phyloP scores from a whole-genome alignment of 805 yeast species.

The Kuraishia ogatae region DNA sequence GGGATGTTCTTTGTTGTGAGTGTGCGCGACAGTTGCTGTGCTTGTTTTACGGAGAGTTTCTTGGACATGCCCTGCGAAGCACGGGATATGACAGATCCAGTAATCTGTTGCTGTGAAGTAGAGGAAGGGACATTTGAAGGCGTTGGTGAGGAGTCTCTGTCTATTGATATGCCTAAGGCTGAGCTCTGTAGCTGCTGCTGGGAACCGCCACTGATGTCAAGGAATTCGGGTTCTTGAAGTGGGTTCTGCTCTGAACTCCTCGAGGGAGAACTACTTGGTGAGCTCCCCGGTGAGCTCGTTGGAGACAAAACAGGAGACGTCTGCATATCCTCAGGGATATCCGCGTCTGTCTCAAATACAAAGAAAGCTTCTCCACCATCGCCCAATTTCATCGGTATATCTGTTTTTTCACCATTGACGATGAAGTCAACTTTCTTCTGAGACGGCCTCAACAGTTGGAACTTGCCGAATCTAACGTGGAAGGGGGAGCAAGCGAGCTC shows the following conservation, averaged over 20 bases:
- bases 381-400: constrained; percentile 91
- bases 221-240: constrained; percentile 40
- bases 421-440: constrained; percentile 88
- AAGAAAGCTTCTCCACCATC: constrained; percentile 98
- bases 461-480: constrained; percentile 93
- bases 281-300: constrained; percentile 48
- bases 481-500: constrained; percentile 80
- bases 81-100: constrained; percentile 8
- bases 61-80: not conserved
- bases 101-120: not conserved
- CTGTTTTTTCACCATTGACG: constrained; percentile 74
- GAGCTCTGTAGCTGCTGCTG: not conserved
- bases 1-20: constrained; percentile 74
- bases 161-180: not conserved
- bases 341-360: constrained; percentile 77
- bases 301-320: constrained; percentile 83
- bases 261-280: constrained; percentile 14
- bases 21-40: constrained; percentile 54
- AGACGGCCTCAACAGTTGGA: constrained; percentile 85
- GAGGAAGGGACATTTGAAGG: not conserved
- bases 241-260: constrained; percentile 10
- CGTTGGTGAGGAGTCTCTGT: not conserved
- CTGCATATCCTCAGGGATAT: constrained; percentile 68
- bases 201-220: constrained; percentile 33
- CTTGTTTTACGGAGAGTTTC: constrained; percentile 34